Base-by-base conservation (phyloP, 2,329 filamentous ascomycete genomes). In the Aspergillus transmontanensis region DNA sequence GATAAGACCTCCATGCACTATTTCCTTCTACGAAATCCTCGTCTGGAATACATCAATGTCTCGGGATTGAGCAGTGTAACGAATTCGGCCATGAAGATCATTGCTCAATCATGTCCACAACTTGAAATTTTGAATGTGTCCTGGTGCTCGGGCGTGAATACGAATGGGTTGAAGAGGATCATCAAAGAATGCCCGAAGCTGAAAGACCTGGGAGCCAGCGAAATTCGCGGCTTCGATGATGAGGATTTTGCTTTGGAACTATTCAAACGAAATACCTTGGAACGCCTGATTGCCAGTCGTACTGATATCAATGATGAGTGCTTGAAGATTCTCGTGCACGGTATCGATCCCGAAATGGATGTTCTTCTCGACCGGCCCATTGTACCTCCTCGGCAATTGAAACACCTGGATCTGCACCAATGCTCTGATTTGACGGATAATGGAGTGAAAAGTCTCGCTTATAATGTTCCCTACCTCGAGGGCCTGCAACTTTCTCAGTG, bases 111-210 rank as follows among this genome's bases (percentile, higher is more conserved):
- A 45, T 98, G 94, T 71, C 88, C 89, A 1, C 88, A 90, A 56
- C 83, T 99, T n/a, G 89, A 96, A 76, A 85, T 87, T 60, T 85
- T 98, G 68, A 96, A 97, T 71, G 87, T 98, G 23, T 96, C 93
- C 0, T 98, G 94, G 93, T 99, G 95, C 80, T 89, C 89, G 68
- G 90, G 93, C 64, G 88, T 97, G 73, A 90, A 95, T 72, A 90
- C 92, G 10, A 83, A 86, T 14, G 94, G 93, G 5, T 81, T 98
- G 59, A 87, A 85, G 66, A 85, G 86, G 58, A 85, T 99, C 2
- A 81, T 97, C 0, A 83, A 90, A 64, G 85, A 85, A 2, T 98
- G 95, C 72, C 82, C 85, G 0, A 88, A 84, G 59, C 80, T 99
- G 60, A 90, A 83, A 59, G 94, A 98, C 70, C 82, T 99, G 34